Percentiles rank a stretch among this genome's conserved stretches.
These are phyloP conservation scores for Diaporthe sp. DNA, from an alignment of 2,329 filamentous ascomycete genomes.

Conservation along the genomic window DNA sequence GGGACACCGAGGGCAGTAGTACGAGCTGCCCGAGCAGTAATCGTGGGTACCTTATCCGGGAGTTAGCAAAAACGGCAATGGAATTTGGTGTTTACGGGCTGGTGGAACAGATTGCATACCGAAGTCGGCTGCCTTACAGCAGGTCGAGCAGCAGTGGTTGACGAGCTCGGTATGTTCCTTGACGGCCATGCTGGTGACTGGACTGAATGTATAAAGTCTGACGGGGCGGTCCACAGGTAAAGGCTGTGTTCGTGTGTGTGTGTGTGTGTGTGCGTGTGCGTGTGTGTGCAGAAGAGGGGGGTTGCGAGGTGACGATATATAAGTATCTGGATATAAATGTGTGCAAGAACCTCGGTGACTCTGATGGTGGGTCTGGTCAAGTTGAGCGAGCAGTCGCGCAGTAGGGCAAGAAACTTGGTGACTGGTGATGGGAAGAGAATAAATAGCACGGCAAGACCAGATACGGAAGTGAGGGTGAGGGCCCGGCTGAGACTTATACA, in stretches of 20 bases:
- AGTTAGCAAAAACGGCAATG: neutral
- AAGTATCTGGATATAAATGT: neutral
- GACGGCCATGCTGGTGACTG: constrained; percentile 52
- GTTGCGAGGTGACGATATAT: constrained; percentile 8
- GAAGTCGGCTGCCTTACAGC: constrained; percentile 63
- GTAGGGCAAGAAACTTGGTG: neutral
- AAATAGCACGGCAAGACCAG: neutral
- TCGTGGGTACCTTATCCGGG: constrained; percentile 55
- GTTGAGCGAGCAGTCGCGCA: neutral
- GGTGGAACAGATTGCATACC: constrained; percentile 44
- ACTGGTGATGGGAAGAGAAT: constrained; percentile 9
- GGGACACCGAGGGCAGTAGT: constrained; percentile 58
- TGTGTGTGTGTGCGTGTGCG: neutral
- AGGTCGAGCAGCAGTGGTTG: constrained; percentile 64
- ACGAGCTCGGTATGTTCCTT: constrained; percentile 58
- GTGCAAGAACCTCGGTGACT: neutral
- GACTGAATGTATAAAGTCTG: neutral
- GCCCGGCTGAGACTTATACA: constrained; percentile 31
- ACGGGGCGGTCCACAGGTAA: neutral
- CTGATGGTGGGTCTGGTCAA: neutral
- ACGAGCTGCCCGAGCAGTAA: constrained; percentile 56
- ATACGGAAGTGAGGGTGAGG: neutral
- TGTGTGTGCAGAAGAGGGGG: neutral
- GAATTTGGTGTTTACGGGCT: neutral
- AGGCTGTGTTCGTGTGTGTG: neutral